Percentiles rank a stretch among this genome's conserved stretches.
Conservation (phyloP, 139 green algal genomes). For the Dunaliella primolecta region DNA sequence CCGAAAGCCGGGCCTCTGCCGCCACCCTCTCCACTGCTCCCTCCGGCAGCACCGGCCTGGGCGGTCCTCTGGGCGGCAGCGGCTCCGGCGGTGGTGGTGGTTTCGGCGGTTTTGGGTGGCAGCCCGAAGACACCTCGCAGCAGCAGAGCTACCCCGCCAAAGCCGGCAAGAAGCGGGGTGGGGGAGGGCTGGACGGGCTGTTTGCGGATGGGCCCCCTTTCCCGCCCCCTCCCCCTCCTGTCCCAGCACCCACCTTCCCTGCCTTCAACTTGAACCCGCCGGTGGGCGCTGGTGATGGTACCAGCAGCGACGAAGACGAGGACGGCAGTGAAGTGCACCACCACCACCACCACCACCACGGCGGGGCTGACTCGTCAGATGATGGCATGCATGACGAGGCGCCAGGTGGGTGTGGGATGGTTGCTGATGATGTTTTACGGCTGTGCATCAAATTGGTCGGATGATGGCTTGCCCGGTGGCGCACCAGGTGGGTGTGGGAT, state of each 20-base stretch:
- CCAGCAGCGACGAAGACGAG: background rate
- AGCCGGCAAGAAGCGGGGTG: background rate
- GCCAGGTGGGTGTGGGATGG: background rate
- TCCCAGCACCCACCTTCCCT: too few species aligned
- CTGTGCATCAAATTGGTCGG: too few species aligned
- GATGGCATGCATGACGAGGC: background rate
- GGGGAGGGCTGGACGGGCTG: background rate
- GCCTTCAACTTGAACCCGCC: background rate
- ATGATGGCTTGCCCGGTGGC: background rate
- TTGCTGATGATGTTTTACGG: background rate
- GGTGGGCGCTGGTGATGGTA: background rate
- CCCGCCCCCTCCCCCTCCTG: background rate
- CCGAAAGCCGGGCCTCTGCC: too few species aligned
- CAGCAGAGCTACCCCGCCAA: background rate
- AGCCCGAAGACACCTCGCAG: background rate
- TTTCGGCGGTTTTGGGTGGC: background rate
- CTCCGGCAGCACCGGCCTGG: too few species aligned
- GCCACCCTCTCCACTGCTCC: too few species aligned
- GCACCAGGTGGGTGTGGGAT: background rate
- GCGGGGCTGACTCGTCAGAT: background rate
- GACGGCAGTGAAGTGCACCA: too few species aligned
- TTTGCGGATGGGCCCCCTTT: background rate
- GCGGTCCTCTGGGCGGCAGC: too few species aligned
- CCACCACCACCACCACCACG: too few species aligned
- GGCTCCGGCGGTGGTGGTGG: too few species aligned